These are phyloP conservation scores for Aaosphaeria arxii DNA, from an alignment of 2,329 filamentous ascomycete genomes.

Conservation along the genomic window DNA sequence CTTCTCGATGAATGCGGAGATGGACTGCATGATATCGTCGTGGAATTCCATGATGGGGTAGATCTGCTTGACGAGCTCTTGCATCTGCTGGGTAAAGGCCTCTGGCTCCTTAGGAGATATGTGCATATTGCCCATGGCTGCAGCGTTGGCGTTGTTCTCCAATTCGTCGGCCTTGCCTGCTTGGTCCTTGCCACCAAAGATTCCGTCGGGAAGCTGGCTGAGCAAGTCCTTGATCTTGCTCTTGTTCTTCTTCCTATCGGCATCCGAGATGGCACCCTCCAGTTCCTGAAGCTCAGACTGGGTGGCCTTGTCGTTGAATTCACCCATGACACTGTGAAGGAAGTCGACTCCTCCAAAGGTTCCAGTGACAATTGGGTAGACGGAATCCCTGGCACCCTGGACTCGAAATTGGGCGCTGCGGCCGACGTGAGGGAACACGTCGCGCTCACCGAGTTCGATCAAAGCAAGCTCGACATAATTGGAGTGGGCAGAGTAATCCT, in stretches of 20 bases:
- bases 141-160: slow-evolving; percentile 69
- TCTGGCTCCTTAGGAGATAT: slow-evolving; percentile 80
- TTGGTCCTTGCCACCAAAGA: slow-evolving; percentile 75
- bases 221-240: slow-evolving; percentile 77
- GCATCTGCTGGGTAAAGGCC: slow-evolving; percentile 75
- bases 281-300: slow-evolving; percentile 89
- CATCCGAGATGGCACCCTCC: slow-evolving; percentile 71
- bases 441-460: slow-evolving; percentile 77
- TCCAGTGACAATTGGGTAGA: slow-evolving; percentile 84
- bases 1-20: slow-evolving; percentile 75
- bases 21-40: slow-evolving; percentile 78
- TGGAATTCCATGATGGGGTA: slow-evolving; percentile 91
- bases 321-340: slow-evolving; percentile 77
- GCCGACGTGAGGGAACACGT: slow-evolving; percentile 86
- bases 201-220: slow-evolving; percentile 74
- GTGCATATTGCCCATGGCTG: slow-evolving; percentile 71
- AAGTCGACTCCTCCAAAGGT: slow-evolving; percentile 96
- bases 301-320: slow-evolving; percentile 82
- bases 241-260: slow-evolving; percentile 62
- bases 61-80: slow-evolving; percentile 71
- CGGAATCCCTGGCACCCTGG: slow-evolving; percentile 60
- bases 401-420: slow-evolving; percentile 68
- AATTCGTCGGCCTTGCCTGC: slow-evolving; percentile 75
- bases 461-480: slow-evolving; percentile 89
- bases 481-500: slow-evolving; percentile 87